Conservation (phyloP, 192 early-diverging fungal genomes). For the Backusella australiensis region DNA sequence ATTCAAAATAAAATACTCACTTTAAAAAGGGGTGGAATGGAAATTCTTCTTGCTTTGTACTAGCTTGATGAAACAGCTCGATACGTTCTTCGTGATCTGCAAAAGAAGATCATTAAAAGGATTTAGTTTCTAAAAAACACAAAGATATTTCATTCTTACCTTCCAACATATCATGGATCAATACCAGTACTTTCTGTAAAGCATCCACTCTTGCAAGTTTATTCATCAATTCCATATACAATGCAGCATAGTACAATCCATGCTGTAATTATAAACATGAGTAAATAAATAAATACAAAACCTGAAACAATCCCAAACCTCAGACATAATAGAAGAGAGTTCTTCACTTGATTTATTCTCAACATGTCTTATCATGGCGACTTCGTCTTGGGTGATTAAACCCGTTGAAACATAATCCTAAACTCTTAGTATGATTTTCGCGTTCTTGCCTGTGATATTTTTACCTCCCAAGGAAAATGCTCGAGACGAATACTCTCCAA, state of each 20-base stretch:
- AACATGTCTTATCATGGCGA: constrained; percentile 56
- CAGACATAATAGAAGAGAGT: constrained; percentile 11
- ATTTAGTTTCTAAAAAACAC: neutral
- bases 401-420: constrained; percentile 83
- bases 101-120: neutral
- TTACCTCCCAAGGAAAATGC: constrained; percentile 90
- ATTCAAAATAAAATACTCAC: constrained; percentile 24
- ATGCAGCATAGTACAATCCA: constrained; percentile 52
- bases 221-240: constrained; percentile 68
- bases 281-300: neutral
- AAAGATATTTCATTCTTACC: constrained; percentile 39
- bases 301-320: constrained; percentile 2
- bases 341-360: constrained; percentile 50
- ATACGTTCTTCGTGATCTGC: constrained; percentile 51
- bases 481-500: constrained; percentile 63
- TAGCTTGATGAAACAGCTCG: constrained; percentile 38
- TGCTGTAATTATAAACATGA: constrained; percentile 1
- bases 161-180: constrained; percentile 75
- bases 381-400: constrained; percentile 79
- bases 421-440: neutral
- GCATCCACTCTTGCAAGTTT: constrained; percentile 87
- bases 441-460: neutral
- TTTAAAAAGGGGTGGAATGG: constrained; percentile 52
- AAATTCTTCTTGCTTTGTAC: constrained; percentile 27
- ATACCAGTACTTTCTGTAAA: constrained; percentile 82